Evolutionary conservation across 2,329 filamentous ascomycete genomes (phyloP).

Genomic region (Tolypocladium ophioglossoides): DNA sequence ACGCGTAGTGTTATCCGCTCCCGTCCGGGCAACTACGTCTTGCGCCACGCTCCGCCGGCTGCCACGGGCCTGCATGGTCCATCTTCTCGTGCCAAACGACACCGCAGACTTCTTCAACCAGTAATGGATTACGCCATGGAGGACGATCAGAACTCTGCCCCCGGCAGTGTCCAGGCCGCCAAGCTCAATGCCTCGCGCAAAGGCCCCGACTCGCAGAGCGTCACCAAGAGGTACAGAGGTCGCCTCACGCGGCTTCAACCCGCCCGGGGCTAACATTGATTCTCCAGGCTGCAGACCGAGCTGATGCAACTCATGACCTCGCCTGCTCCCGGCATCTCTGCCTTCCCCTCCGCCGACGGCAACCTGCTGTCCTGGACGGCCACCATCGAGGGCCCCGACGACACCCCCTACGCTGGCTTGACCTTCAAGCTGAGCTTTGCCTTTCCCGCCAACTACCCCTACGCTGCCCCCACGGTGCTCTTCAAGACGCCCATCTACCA

Average conservation of each 20-base stretch:
- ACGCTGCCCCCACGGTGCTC: conserved; percentile 78
- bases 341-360: conserved; percentile 83
- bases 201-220: conserved; percentile 58
- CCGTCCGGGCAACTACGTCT: not conserved
- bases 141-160: conserved; percentile 57
- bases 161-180: conserved; percentile 48
- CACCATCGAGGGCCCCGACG: conserved; percentile 82
- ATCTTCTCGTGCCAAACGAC: not conserved
- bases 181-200: conserved; percentile 50
- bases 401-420: conserved; percentile 81
- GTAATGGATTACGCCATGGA: conserved; percentile 35
- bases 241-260: too few relatives aligned
- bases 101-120: not conserved
- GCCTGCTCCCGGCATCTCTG: conserved; percentile 83
- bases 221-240: conserved; percentile 58
- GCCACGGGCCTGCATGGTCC: not conserved
- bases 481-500: conserved; percentile 99
- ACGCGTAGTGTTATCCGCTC: not conserved
- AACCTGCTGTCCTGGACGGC: conserved; percentile 90
- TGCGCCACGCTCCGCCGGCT: not conserved
- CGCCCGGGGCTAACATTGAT: not conserved
- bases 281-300: conserved; percentile 77
- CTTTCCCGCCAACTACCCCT: conserved; percentile 90
- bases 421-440: conserved; percentile 86
- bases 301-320: conserved; percentile 98